These are phyloP conservation scores for Rosa hybrid DNA, from an alignment of 331 rosid species.

Conservation along the genomic window DNA sequence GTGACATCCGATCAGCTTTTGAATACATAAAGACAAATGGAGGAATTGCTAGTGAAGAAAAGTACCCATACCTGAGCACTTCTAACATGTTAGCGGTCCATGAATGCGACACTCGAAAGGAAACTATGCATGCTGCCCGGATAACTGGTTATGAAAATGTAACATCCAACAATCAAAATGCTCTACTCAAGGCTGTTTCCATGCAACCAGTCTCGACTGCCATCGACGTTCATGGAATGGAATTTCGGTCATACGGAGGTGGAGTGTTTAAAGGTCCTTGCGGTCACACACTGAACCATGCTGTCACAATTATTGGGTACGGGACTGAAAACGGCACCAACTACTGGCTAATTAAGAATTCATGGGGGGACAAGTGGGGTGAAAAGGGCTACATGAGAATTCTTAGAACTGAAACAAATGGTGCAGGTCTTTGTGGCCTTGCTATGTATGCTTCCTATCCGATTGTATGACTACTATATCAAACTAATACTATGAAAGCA, in stretches of 20 bases:
- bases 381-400: conserved; percentile 40
- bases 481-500: no score
- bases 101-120: conserved; percentile 1
- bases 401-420: not conserved
- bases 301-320: conserved; percentile 34
- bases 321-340: conserved; percentile 23
- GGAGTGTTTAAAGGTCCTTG: conserved; percentile 27
- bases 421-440: no score
- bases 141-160: conserved; percentile 21
- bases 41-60: conserved; percentile 22
- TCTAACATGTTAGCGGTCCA: rapidly evolving
- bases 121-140: not conserved
- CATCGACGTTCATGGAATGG: not conserved
- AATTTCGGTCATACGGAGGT: not conserved
- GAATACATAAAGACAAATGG: not conserved
- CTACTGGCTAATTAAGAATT: conserved; percentile 43
- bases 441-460: no score
- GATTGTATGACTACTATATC: no score
- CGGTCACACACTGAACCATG: conserved; percentile 21
- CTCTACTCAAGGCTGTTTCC: conserved; percentile 26
- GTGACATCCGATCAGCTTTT: not conserved
- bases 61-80: conserved; percentile 28
- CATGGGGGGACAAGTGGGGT: conserved; percentile 41
- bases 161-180: conserved; percentile 9
- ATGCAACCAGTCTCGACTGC: conserved; percentile 33